A percentile compares a stretch with the other conserved stretches of the same genome.
Evolutionary conservation across 2,329 filamentous ascomycete species (phyloP).

Genomic region (Xylariaceae sp.): DNA sequence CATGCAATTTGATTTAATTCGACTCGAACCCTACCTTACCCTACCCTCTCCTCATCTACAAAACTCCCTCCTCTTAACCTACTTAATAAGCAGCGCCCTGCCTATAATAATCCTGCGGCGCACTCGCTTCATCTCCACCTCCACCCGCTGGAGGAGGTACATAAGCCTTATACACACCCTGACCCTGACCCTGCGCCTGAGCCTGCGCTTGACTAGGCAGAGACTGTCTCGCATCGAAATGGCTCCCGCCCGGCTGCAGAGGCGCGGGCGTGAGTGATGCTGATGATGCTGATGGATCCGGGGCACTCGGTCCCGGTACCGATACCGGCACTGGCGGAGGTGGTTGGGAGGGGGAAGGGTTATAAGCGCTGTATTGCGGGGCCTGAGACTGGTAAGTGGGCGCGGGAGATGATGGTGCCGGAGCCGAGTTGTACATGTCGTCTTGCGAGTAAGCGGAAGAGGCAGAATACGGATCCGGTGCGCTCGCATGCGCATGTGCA

Average conservation of each 20-base stretch:
- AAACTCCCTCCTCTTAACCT: neutral
- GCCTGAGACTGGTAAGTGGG: too few relatives aligned
- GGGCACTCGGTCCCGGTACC: too few relatives aligned
- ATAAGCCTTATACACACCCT: slow-evolving; percentile 57
- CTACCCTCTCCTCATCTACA: neutral
- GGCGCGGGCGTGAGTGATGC: slow-evolving; percentile 41
- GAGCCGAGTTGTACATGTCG: slow-evolving; percentile 34
- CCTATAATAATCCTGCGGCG: slow-evolving; percentile 53
- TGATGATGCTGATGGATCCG: too few relatives aligned
- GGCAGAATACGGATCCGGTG: slow-evolving; percentile 40
- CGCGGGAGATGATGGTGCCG: slow-evolving; percentile 27
- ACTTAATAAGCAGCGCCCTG: slow-evolving; percentile 32
- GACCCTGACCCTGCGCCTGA: slow-evolving; percentile 20
- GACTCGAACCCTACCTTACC: too few relatives aligned
- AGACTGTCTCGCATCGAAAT: slow-evolving; percentile 45
- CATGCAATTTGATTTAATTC: too few relatives aligned
- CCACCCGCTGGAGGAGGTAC: slow-evolving; percentile 40
- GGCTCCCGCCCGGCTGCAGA: slow-evolving; percentile 39
- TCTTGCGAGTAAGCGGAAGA: slow-evolving; percentile 46
- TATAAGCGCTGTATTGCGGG: slow-evolving; percentile 37
- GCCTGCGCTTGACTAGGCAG: slow-evolving; percentile 41
- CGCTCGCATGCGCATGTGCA: too few relatives aligned
- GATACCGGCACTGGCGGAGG: slow-evolving; percentile 35
- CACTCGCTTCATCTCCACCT: slow-evolving; percentile 44
- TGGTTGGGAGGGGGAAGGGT: slow-evolving; percentile 26